These are phyloP conservation scores for Nepenthes alata DNA, from an alignment of 179 eudicot species.

Conservation along the genomic window DNA sequence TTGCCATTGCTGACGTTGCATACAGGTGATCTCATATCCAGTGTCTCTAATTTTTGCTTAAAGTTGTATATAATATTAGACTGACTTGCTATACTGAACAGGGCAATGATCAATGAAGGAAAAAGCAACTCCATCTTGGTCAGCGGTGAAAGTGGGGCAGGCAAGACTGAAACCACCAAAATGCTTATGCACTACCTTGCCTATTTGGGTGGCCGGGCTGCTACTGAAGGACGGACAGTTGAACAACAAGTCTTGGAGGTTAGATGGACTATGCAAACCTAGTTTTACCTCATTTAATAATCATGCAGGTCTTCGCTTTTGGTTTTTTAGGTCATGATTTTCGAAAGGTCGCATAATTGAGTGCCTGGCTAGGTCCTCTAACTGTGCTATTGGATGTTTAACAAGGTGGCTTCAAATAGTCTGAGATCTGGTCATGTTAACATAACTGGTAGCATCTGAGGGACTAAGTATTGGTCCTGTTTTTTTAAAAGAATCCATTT, in stretches of 20 bases:
- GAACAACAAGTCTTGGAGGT: conserved; percentile 98
- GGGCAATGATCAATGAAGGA: conserved; percentile 86
- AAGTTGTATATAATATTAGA: not conserved
- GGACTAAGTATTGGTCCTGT: not conserved
- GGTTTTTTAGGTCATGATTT: not conserved
- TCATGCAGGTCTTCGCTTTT: not conserved
- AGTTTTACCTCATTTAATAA: conserved; percentile 2
- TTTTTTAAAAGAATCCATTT: not conserved
- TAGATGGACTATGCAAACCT: conserved; percentile 15
- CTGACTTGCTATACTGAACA: conserved; percentile 21
- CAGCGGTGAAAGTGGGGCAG: conserved; percentile 98
- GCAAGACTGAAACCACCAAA: conserved; percentile 96
- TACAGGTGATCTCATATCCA: conserved; percentile 43
- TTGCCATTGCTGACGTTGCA: conserved; percentile 86
- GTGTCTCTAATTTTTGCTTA: not conserved
- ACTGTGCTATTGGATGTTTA: not conserved
- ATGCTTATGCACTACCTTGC: conserved; percentile 99
- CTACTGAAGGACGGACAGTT: conserved; percentile 86
- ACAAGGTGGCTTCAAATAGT: not conserved
- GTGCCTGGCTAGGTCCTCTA: not conserved
- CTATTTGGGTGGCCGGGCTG: conserved; percentile 80
- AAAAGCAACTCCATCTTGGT: conserved; percentile 88
- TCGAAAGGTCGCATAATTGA: not conserved
- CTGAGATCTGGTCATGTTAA: not conserved
- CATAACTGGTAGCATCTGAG: not conserved